Conservation (phyloP, 768 basidiomycete genomes). For the Tephrocybe sp. region DNA sequence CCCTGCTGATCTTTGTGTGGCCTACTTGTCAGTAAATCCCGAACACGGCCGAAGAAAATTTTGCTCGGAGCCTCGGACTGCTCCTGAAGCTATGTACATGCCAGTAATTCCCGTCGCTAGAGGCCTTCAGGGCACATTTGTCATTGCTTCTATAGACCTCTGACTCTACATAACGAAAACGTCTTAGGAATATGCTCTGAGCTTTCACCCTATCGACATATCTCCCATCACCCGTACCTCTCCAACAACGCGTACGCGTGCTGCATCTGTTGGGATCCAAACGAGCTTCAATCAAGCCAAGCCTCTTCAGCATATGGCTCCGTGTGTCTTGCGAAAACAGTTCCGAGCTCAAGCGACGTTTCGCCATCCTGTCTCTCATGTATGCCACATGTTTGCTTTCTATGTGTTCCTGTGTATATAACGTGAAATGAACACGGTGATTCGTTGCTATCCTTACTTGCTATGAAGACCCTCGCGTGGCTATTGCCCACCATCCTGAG, state of each 20-base stretch:
- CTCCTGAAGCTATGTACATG: no score
- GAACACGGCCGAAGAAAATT: no score
- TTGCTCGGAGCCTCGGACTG: no score
- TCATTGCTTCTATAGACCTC: no score
- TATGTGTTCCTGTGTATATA: neutral
- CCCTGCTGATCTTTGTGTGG: no score
- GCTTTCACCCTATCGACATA: conserved; percentile 1
- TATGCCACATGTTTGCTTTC: conserved; percentile 4
- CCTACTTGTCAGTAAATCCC: no score
- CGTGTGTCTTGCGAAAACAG: neutral
- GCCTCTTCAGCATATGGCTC: conserved; percentile 3
- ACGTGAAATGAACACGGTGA: neutral
- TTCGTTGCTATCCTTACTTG: conserved; percentile 10
- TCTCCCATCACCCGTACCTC: neutral
- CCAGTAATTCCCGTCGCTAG: no score
- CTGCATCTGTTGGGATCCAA: neutral
- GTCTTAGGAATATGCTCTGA: no score
- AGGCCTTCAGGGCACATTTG: no score
- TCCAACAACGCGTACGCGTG: neutral
- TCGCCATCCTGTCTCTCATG: conserved; percentile 5
- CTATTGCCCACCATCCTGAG: conserved; percentile 25
- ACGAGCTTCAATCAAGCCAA: neutral
- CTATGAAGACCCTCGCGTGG: conserved; percentile 35
- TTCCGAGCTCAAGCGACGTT: neutral
- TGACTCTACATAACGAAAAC: no score